phyloP scores from a whole-genome alignment of 2,329 filamentous ascomycete genomes.

The Penicillium sp. region DNA sequence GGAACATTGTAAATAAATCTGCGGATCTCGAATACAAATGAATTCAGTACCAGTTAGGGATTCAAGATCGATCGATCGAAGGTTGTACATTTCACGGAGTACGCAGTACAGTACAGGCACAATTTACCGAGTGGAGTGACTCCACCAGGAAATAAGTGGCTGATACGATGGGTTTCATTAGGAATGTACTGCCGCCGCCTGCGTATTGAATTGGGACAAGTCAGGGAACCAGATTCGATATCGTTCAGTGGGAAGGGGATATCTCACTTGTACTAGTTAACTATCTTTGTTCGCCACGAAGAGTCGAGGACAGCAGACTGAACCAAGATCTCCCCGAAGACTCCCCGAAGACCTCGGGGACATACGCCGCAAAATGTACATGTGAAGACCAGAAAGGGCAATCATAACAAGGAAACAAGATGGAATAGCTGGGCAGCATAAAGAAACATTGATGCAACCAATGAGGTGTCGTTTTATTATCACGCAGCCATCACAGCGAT shows the following conservation, averaged over 20 bases:
- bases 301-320: background rate
- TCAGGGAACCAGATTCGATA: background rate
- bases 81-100: too few relatives aligned
- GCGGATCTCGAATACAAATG: too few relatives aligned
- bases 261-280: too few relatives aligned
- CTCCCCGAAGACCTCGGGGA: too few relatives aligned
- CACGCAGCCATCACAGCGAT: constrained; percentile 4
- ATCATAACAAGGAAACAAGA: background rate
- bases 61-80: background rate
- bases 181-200: too few relatives aligned
- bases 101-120: too few relatives aligned
- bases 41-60: background rate
- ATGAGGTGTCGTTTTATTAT: background rate
- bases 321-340: too few relatives aligned
- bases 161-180: background rate
- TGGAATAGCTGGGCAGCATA: too few relatives aligned
- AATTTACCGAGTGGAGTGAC: background rate
- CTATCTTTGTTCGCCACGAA: too few relatives aligned
- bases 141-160: background rate
- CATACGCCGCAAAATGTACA: too few relatives aligned
- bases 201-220: background rate
- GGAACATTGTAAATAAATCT: too few relatives aligned
- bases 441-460: background rate
- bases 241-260: too few relatives aligned
- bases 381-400: background rate